Evolutionary conservation across 305 asterid species (phyloP).

Genomic region (Coffea humblotiana): DNA sequence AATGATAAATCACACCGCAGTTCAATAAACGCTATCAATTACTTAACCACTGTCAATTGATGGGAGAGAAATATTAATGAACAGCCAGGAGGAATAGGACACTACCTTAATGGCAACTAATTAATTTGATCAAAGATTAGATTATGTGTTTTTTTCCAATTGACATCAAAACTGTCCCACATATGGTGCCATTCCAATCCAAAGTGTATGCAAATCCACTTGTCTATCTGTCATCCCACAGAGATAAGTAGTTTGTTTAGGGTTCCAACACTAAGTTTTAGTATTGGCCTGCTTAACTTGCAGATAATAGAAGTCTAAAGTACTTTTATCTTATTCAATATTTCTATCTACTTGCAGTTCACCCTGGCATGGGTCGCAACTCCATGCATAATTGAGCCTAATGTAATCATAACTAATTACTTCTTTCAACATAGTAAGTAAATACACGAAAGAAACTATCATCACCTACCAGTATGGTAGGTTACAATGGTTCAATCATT

Average conservation of each 20-base stretch:
- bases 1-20: background rate
- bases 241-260: background rate
- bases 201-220: background rate
- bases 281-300: background rate
- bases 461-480: too few relatives aligned
- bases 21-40: background rate
- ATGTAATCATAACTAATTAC: too few relatives aligned
- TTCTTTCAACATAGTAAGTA: too few relatives aligned
- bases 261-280: background rate
- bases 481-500: too few relatives aligned
- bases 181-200: background rate
- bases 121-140: background rate
- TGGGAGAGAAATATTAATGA: background rate
- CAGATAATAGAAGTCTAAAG: background rate
- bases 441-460: too few relatives aligned
- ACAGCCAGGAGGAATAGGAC: background rate
- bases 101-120: background rate
- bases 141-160: background rate
- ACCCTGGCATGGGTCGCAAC: too few relatives aligned
- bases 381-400: too few relatives aligned
- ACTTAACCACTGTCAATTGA: background rate
- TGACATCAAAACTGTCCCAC: background rate
- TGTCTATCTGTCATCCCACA: conserved; percentile 12
- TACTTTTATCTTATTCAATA: too few relatives aligned
- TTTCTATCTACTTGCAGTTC: too few relatives aligned